These are phyloP conservation scores for Phytophthora cajani DNA, from an alignment of 352 stramenopile species.

Conservation along the genomic window DNA sequence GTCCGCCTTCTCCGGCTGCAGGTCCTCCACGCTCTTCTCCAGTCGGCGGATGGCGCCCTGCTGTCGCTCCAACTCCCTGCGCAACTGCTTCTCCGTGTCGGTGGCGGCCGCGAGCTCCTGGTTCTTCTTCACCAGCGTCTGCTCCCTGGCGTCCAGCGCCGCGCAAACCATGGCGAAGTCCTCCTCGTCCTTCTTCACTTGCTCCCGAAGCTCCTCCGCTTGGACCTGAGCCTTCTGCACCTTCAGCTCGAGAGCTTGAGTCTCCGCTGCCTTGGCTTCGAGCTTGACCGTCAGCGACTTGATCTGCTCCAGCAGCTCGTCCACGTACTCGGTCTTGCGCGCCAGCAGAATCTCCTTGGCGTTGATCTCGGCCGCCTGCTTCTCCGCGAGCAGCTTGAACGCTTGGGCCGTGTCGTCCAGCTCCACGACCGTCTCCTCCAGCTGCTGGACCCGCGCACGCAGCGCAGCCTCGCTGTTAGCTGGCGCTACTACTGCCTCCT, in stretches of 20 bases:
- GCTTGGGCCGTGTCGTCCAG: slow-evolving; percentile 36
- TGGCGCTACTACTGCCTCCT: slow-evolving; percentile 2
- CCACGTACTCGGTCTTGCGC: slow-evolving; percentile 67
- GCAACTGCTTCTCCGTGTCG: slow-evolving; percentile 46
- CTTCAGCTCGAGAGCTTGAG: slow-evolving; percentile 23
- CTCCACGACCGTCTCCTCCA: slow-evolving; percentile 25
- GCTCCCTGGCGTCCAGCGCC: slow-evolving; percentile 58
- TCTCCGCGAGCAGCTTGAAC: slow-evolving; percentile 64
- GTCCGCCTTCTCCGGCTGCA: slow-evolving; percentile 53
- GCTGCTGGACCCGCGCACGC: slow-evolving; percentile 17
- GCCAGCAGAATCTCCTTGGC: slow-evolving; percentile 69
- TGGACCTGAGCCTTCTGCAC: slow-evolving; percentile 33
- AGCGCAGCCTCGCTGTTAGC: not conserved
- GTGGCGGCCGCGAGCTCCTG: slow-evolving; percentile 35
- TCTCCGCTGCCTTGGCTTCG: slow-evolving; percentile 22
- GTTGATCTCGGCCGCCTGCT: slow-evolving; percentile 70
- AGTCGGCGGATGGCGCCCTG: slow-evolving; percentile 47
- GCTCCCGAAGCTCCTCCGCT: slow-evolving; percentile 46
- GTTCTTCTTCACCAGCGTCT: slow-evolving; percentile 45
- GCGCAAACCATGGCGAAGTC: slow-evolving; percentile 72
- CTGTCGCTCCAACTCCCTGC: slow-evolving; percentile 52
- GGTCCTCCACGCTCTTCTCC: slow-evolving; percentile 54
- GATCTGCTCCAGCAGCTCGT: slow-evolving; percentile 63
- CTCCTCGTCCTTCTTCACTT: slow-evolving; percentile 70
- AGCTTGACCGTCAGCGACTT: slow-evolving; percentile 22